phyloP scores from a whole-genome alignment of 352 stramenopile species.

The Elongisporangium prolatum region DNA sequence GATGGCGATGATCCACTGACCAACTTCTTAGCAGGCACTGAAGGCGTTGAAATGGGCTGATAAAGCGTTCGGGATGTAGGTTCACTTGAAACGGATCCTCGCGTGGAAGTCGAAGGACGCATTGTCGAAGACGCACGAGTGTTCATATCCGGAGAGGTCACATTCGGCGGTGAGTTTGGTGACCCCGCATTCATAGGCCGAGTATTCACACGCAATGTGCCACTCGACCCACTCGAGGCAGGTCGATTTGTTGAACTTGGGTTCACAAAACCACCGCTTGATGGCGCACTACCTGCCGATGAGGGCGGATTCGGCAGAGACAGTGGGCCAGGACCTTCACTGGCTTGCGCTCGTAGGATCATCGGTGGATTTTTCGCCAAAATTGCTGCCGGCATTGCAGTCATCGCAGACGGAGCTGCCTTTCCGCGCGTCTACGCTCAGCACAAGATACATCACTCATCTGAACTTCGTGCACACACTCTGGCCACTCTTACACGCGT shows the following conservation, averaged over 20 bases:
- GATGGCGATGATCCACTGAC: not conserved
- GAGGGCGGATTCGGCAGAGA: constrained; percentile 2
- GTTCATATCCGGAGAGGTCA: not conserved
- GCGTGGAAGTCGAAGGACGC: constrained; percentile 18
- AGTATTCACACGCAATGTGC: constrained; percentile 1
- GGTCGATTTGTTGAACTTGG: not conserved
- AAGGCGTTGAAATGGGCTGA: constrained; percentile 1
- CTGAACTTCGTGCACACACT: too few species aligned
- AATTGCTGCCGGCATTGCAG: constrained; percentile 12
- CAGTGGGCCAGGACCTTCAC: constrained; percentile 4
- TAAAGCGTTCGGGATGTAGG: constrained; percentile 6
- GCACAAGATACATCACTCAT: not conserved
- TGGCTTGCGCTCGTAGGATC: constrained; percentile 15
- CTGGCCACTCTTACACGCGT: too few species aligned
- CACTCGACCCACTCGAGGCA: not conserved
- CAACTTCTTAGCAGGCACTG: constrained; percentile 4
- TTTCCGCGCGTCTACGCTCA: constrained; percentile 25
- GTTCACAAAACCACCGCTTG: not conserved
- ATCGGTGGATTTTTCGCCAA: constrained; percentile 43
- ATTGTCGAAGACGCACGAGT: not conserved
- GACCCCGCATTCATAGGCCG: not conserved
- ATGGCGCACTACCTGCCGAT: not conserved
- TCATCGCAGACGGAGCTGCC: constrained; percentile 4
- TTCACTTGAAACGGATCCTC: constrained; percentile 6
- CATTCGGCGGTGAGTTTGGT: not conserved